These are phyloP conservation scores for Vanderwaltozyma tropicalis DNA, from an alignment of 805 yeast species.

Conservation along the genomic window DNA sequence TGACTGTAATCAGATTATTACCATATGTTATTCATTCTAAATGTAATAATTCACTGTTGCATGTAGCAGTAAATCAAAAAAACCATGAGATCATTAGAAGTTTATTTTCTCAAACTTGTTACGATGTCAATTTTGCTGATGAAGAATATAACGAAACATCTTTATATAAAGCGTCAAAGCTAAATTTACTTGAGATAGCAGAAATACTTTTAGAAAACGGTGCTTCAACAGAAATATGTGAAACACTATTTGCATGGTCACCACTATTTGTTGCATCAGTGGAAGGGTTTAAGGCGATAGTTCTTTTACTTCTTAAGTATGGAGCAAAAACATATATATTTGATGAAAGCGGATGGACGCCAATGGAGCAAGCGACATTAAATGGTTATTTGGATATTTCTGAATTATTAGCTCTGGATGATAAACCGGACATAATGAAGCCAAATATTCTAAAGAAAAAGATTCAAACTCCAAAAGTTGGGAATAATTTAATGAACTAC, in stretches of 20 bases:
- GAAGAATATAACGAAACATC: slow-evolving; percentile 64
- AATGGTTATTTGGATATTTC: slow-evolving; percentile 77
- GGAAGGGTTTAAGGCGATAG: slow-evolving; percentile 60
- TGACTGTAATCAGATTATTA: slow-evolving; percentile 54
- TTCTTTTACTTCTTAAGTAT: slow-evolving; percentile 39
- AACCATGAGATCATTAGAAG: slow-evolving; percentile 11
- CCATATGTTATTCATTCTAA: slow-evolving; percentile 29
- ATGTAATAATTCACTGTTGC: slow-evolving; percentile 46
- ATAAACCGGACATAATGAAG: slow-evolving; percentile 13
- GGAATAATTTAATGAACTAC: background rate
- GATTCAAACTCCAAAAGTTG: no score
- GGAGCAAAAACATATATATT: slow-evolving; percentile 45
- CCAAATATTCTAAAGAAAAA: slow-evolving; percentile 9
- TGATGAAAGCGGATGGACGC: slow-evolving; percentile 91
- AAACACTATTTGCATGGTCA: slow-evolving; percentile 82
- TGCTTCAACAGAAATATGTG: slow-evolving; percentile 71
- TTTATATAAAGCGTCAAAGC: slow-evolving; percentile 67
- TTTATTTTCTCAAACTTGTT: slow-evolving; percentile 44
- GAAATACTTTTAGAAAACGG: slow-evolving; percentile 42
- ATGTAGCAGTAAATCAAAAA: slow-evolving; percentile 33
- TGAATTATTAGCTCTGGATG: slow-evolving; percentile 36
- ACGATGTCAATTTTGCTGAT: slow-evolving; percentile 56
- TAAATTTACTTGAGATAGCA: slow-evolving; percentile 45
- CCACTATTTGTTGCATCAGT: slow-evolving; percentile 85
- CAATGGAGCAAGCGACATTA: slow-evolving; percentile 91